Evolutionary conservation across 441 rosid species (phyloP).

Genomic region (Omphalea diandra): DNA sequence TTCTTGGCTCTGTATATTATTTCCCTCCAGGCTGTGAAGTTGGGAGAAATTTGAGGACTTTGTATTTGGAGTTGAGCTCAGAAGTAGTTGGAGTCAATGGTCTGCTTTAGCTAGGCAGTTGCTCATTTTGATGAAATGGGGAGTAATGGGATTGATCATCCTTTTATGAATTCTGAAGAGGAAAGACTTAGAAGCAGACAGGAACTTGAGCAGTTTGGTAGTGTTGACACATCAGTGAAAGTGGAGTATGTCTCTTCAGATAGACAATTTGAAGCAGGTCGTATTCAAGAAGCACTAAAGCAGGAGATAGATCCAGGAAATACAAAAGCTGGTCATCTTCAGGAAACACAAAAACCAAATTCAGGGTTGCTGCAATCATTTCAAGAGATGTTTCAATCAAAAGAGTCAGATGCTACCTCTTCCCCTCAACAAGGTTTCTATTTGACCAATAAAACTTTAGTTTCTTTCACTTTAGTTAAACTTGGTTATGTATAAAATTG

Average conservation of each 20-base stretch:
- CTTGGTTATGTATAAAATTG: too few relatives aligned
- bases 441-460: slow-evolving; percentile 12
- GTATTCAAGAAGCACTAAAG: slow-evolving; percentile 11
- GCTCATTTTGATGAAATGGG: slow-evolving; percentile 53
- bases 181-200: slow-evolving; percentile 29
- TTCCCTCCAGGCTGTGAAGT: slow-evolving; percentile 14
- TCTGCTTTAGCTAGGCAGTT: too few relatives aligned
- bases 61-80: not conserved
- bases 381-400: slow-evolving; percentile 32
- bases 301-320: slow-evolving; percentile 21
- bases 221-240: slow-evolving; percentile 26
- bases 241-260: slow-evolving; percentile 27
- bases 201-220: slow-evolving; percentile 32
- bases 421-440: slow-evolving; percentile 47
- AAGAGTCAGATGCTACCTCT: slow-evolving; percentile 30
- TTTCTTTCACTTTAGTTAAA: slow-evolving; percentile 3
- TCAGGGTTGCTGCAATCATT: slow-evolving; percentile 34
- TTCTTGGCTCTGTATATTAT: slow-evolving; percentile 3
- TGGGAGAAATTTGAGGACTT: slow-evolving; percentile 12
- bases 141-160: slow-evolving; percentile 46
- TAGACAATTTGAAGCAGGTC: slow-evolving; percentile 25
- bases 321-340: slow-evolving; percentile 8
- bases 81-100: slow-evolving; percentile 12
- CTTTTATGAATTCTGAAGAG: slow-evolving; percentile 35
- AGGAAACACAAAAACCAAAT: slow-evolving; percentile 15